Base-by-base conservation (phyloP, 2,329 filamentous ascomycete species). In the Microdochium trichocladiopsis region DNA sequence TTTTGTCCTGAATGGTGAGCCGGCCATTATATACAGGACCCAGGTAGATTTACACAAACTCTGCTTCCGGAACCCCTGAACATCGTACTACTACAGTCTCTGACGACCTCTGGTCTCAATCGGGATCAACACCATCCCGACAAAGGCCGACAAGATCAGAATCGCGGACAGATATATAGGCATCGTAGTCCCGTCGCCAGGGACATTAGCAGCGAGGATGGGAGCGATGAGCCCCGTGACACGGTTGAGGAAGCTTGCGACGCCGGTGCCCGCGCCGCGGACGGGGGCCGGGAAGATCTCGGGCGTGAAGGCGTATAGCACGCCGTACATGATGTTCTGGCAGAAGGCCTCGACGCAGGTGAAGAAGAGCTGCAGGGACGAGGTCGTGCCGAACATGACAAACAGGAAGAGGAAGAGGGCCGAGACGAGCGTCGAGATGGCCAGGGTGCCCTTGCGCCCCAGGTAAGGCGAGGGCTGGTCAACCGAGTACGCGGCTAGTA, bases 311-410 rank as follows among this genome's bases (percentile, higher is more conserved):
- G 86, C 84, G 64, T 89, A 90, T 1, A 91, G 70, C 1, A 89
- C 84, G 52, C 86, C 86, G 67, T 89, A 90, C 82, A 87, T 87
- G 69, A 88, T 85, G 62, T 88, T 88, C 67, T 88, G 85, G 57
- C 83, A 80, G 63, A 90, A 88, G 11, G 86, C 83, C 63, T 87
- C 82, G 56, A 86, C 72, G 56, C 82, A 88, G 0, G 79, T 83
- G 63, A 87, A 87, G 50, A 76, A 74, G 37, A 90, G 77, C 69
- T 88, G 83, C 54, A 74, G 72, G 37, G 70, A 66, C 1, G 81
- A 73, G 48, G 80, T 76, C 4, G 72, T 76, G 51, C 82, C 83
- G 53, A 82, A 75, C 28, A 72, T 72, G 63, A 83, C 82, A 58
- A 84, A 90, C 48, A 87, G 66, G 68, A 87, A 88, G 53, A 90